Evolutionary conservation across 2,329 filamentous ascomycete species (phyloP).

Genomic region (Epichloe coenophiala): DNA sequence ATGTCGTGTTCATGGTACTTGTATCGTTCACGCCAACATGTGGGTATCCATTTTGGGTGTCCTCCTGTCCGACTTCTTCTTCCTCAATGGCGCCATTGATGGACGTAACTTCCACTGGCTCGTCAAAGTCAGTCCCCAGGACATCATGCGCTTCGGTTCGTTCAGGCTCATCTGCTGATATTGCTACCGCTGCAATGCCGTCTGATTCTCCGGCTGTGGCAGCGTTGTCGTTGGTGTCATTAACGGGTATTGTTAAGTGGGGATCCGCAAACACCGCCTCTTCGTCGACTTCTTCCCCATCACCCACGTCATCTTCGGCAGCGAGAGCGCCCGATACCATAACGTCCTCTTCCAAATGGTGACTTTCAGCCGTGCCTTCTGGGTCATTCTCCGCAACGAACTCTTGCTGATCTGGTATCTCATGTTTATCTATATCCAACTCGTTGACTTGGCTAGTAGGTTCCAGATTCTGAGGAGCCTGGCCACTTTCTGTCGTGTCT

Average conservation of each 20-base stretch:
- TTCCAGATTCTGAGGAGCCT: slow-evolving; percentile 9
- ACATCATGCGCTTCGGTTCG: not conserved
- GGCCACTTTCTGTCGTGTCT: slow-evolving; percentile 8
- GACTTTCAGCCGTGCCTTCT: not conserved
- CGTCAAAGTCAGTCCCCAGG: slow-evolving; percentile 2
- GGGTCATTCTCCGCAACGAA: not conserved
- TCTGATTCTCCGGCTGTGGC: not conserved
- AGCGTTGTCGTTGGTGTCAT: not conserved
- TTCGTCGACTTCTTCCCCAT: slow-evolving; percentile 9
- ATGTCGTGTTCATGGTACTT: slow-evolving; percentile 1
- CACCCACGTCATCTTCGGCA: slow-evolving; percentile 9
- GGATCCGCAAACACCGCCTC: slow-evolving; percentile 8
- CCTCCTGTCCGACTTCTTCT: not conserved
- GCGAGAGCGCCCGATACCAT: slow-evolving; percentile 4
- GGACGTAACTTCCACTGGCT: not conserved
- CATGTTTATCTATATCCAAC: not conserved
- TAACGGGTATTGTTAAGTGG: too few species aligned
- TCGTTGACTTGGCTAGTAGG: not conserved
- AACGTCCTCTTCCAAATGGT: not conserved
- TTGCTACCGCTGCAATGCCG: not conserved
- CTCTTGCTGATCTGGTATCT: not conserved
- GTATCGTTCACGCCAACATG: not conserved
- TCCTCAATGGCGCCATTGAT: not conserved
- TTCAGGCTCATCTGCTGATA: not conserved
- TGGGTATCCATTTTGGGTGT: not conserved